Evolutionary conservation across 805 yeast genomes (phyloP).

Genomic region (Kuraishia ogatae): DNA sequence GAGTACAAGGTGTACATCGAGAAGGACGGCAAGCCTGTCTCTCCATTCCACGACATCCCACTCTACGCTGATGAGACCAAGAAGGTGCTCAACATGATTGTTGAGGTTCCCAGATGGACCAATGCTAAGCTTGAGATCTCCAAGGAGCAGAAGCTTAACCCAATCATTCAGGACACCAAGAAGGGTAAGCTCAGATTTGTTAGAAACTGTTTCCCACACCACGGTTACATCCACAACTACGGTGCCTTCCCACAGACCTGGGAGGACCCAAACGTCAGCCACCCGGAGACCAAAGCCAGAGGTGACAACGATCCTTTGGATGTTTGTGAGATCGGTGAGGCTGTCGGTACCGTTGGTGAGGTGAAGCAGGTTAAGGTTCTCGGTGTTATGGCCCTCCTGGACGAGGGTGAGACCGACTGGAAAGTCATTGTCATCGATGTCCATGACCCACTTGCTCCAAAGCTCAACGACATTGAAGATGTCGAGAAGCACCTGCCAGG

Average conservation of each 20-base stretch:
- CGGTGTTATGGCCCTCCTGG: slow-evolving; percentile 91
- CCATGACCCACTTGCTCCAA: slow-evolving; percentile 82
- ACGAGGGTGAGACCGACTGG: slow-evolving; percentile 89
- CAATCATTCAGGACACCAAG: slow-evolving; percentile 94
- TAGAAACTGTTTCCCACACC: slow-evolving; percentile 97
- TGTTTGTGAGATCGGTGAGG: slow-evolving; percentile 74
- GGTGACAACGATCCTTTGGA: slow-evolving; percentile 88
- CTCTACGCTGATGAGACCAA: slow-evolving; percentile 90
- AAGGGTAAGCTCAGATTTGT: slow-evolving; percentile 95
- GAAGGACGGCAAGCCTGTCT: slow-evolving; percentile 87
- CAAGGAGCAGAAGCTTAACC: slow-evolving; percentile 78
- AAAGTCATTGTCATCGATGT: slow-evolving; percentile 84
- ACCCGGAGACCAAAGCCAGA: slow-evolving; percentile 56
- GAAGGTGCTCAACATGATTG: slow-evolving; percentile 70
- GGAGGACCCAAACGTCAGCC: slow-evolving; percentile 64
- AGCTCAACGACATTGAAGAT: slow-evolving; percentile 85
- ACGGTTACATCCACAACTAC: slow-evolving; percentile 96
- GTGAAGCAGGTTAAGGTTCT: slow-evolving; percentile 84
- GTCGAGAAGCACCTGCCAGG: slow-evolving; percentile 89
- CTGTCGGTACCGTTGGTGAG: slow-evolving; percentile 57
- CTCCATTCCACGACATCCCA: slow-evolving; percentile 93
- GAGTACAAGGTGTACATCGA: slow-evolving; percentile 90
- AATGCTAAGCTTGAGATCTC: slow-evolving; percentile 95
- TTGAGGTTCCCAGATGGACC: slow-evolving; percentile 98
- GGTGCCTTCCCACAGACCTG: slow-evolving; percentile 97